Base-by-base conservation (phyloP, 495 filamentous ascomycete species). In the Ramalina peruviana region DNA sequence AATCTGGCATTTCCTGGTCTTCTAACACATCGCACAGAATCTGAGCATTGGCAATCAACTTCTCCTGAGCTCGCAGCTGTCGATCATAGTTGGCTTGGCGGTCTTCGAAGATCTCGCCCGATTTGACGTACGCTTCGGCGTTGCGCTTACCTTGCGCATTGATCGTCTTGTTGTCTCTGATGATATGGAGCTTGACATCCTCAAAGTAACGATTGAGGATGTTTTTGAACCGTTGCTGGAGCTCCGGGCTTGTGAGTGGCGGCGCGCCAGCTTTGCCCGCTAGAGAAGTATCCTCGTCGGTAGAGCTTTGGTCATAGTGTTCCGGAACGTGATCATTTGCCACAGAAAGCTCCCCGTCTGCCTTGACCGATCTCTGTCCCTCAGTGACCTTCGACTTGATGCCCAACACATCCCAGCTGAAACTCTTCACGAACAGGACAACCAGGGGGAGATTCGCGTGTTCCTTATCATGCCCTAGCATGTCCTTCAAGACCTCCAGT, bases 61-160 rank as follows among this genome's bases (percentile, higher is more conserved):
- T 89, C 60, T 99, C 92, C 55, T 96, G 83, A 4, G 84, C 75
- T 66, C 95, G 97, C 9, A 87, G 67, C 61, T 86, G 80, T 65
- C 87, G 95, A 62, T 99, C 92, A 53, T 92, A 94, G 57, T 88
- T 96, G 26, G 88, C 77, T 60, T 99, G 92, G 16, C 92, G 85
- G 59, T 99, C 92, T 61, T 99, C 92, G 55, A 99, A 99, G 40
- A 99, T 89, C 59, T 99, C 92, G 13, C 92, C 92, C 39, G 93
- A 97, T 60, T 94, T 95, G 55, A 99, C 87, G 61, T 99, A 99
- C 6, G 90, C 92, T 63, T 99, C 92, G 3, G 93, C 88, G 69
- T 99, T 96, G 43, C 89, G 88, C 51, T 86, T 84, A 43, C 81
- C 85, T 65, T 99, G 92, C 21, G 70, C 72, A 50, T 75, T 73